A percentile compares a stretch with the other conserved stretches of the same genome.
Conservation (phyloP, 2,329 filamentous ascomycete genomes). For the Chaetothyriales sp. region DNA sequence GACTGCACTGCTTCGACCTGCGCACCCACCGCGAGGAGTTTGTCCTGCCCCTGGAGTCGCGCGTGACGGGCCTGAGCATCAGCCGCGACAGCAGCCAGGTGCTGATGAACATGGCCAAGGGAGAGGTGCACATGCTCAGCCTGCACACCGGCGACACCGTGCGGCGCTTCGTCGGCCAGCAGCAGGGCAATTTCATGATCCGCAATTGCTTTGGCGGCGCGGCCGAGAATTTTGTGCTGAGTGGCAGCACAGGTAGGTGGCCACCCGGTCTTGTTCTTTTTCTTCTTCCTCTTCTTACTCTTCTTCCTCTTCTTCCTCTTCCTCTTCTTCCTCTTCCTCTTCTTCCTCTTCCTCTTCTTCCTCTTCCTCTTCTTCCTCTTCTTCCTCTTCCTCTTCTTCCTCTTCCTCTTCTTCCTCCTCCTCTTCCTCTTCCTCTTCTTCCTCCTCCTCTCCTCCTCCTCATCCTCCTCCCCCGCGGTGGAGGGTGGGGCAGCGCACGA, state of each 20-base stretch:
- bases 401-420: no score
- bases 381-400: no score
- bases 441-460: no score
- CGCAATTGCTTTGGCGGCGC: constrained; percentile 76
- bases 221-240: constrained; percentile 79
- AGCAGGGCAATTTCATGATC: constrained; percentile 65
- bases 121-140: constrained; percentile 66
- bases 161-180: constrained; percentile 61
- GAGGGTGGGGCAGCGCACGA: no score
- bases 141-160: constrained; percentile 58
- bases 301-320: no score
- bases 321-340: no score
- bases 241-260: constrained; percentile 72
- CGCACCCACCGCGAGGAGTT: constrained; percentile 60
- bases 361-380: no score
- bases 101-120: constrained; percentile 67
- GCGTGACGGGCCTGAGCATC: constrained; percentile 66
- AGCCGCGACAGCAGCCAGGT: constrained; percentile 68
- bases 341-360: no score
- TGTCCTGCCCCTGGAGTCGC: constrained; percentile 54
- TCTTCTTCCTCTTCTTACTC: no score
- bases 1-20: constrained; percentile 72
- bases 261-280: no score
- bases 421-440: no score
- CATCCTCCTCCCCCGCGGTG: no score